Conservation (phyloP, 2,329 filamentous ascomycete species). For the Mariannaea elegans region DNA sequence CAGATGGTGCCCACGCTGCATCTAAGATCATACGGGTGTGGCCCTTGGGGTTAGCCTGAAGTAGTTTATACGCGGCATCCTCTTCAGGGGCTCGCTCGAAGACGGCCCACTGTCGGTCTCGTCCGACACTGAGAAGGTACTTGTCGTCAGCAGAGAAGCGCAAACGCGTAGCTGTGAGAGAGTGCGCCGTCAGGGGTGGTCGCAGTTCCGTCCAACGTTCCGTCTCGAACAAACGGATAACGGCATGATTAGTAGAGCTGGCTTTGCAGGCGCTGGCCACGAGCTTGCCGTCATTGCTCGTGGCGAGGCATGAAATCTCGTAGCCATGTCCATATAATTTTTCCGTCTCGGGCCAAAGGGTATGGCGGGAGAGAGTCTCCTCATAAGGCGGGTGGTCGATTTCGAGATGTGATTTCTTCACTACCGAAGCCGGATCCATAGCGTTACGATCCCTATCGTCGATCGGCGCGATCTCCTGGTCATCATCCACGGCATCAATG, state of each 20-base stretch:
- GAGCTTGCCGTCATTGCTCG: slow-evolving; percentile 76
- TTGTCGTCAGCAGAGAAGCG: slow-evolving; percentile 80
- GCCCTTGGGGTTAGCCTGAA: slow-evolving; percentile 79
- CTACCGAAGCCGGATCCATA: slow-evolving; percentile 62
- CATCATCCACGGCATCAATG: slow-evolving; percentile 67
- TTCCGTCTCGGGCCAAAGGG: slow-evolving; percentile 94
- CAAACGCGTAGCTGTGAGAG: slow-evolving; percentile 84
- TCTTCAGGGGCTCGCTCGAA: slow-evolving; percentile 65
- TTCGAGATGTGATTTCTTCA: slow-evolving; percentile 69
- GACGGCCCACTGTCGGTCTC: slow-evolving; percentile 90
- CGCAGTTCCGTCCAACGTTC: slow-evolving; percentile 86
- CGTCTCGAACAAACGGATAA: slow-evolving; percentile 91
- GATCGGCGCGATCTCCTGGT: slow-evolving; percentile 53
- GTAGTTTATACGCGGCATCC: slow-evolving; percentile 61
- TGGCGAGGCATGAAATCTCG: slow-evolving; percentile 89
- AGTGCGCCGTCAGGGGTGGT: slow-evolving; percentile 84
- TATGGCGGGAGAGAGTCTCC: slow-evolving; percentile 87
- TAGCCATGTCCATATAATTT: slow-evolving; percentile 99
- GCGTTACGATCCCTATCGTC: slow-evolving; percentile 62
- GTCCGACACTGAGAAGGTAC: slow-evolving; percentile 85
- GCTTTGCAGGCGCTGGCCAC: slow-evolving; percentile 94
- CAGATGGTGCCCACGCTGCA: slow-evolving; percentile 78
- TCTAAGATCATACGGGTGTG: slow-evolving; percentile 94
- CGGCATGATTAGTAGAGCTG: slow-evolving; percentile 91
- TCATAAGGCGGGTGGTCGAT: slow-evolving; percentile 83